Evolutionary conservation across 805 yeast genomes (phyloP).

Genomic region (Yamadazyma endophytica): DNA sequence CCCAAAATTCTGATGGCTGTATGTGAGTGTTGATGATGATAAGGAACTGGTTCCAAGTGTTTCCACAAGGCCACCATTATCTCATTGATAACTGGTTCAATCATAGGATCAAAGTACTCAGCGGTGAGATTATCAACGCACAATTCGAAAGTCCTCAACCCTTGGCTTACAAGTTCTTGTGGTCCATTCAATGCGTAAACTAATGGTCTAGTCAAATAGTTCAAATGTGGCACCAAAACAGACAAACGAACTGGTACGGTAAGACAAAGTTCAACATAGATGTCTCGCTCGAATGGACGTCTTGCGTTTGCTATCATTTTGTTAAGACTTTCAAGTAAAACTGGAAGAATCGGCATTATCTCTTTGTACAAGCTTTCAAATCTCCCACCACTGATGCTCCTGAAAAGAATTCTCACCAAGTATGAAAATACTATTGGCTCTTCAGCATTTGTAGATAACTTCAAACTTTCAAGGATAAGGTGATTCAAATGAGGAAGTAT

Average conservation of each 20-base stretch:
- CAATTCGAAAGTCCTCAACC: slow-evolving; percentile 86
- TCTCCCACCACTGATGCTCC: slow-evolving; percentile 96
- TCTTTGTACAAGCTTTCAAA: slow-evolving; percentile 91
- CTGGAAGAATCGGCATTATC: slow-evolving; percentile 86
- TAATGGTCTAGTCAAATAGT: slow-evolving; percentile 83
- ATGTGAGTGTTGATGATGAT: slow-evolving; percentile 92
- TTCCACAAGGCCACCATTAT: slow-evolving; percentile 92
- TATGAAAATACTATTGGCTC: slow-evolving; percentile 91
- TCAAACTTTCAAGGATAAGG: slow-evolving; percentile 74
- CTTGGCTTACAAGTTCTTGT: slow-evolving; percentile 90
- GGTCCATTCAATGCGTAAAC: slow-evolving; percentile 87
- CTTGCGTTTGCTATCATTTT: slow-evolving; percentile 78
- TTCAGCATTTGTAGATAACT: slow-evolving; percentile 75
- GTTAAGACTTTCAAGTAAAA: slow-evolving; percentile 78
- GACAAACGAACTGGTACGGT: slow-evolving; percentile 95
- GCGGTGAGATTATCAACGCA: slow-evolving; percentile 97
- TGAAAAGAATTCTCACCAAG: slow-evolving; percentile 79
- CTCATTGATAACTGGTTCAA: slow-evolving; percentile 93
- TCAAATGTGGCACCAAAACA: slow-evolving; percentile 88
- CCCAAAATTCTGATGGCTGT: slow-evolving; percentile 91
- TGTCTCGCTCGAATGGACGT: slow-evolving; percentile 85
- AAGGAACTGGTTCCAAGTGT: slow-evolving; percentile 87
- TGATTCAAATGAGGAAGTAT: slow-evolving; percentile 83
- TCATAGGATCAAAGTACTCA: slow-evolving; percentile 93
- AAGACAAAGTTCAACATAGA: slow-evolving; percentile 89